These are phyloP conservation scores for Penicillium parvum DNA, from an alignment of 495 filamentous ascomycete genomes.

Conservation along the genomic window DNA sequence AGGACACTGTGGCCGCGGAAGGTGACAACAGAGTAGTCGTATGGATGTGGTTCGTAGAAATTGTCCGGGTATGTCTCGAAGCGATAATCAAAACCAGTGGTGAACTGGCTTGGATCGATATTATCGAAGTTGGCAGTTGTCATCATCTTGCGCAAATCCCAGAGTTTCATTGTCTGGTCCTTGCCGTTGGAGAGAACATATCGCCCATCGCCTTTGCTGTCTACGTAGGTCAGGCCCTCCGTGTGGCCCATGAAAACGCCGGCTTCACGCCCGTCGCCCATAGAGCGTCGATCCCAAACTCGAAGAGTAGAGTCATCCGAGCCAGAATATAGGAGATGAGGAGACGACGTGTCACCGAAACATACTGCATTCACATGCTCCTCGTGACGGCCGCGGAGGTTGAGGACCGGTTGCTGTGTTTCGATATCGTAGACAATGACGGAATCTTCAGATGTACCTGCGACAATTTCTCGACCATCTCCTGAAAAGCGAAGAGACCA, in stretches of 20 bases:
- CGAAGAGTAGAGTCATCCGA: conserved; percentile 72
- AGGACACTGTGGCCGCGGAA: conserved; percentile 86
- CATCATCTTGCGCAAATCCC: conserved; percentile 87
- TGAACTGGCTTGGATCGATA: conserved; percentile 51
- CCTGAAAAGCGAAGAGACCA: conserved; percentile 92
- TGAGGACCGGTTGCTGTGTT: conserved; percentile 64
- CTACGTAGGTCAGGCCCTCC: conserved; percentile 91
- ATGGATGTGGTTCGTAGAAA: conserved; percentile 67
- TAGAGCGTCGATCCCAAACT: conserved; percentile 91
- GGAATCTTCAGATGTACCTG: conserved; percentile 71
- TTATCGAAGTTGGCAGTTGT: conserved; percentile 58
- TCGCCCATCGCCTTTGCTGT: conserved; percentile 92
- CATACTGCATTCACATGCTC: conserved; percentile 97
- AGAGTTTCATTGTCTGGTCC: conserved; percentile 96
- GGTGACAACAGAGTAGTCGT: conserved; percentile 90
- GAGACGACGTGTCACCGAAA: conserved; percentile 83
- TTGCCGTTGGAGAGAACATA: conserved; percentile 94
- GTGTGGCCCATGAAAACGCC: conserved; percentile 93
- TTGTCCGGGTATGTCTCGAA: conserved; percentile 63
- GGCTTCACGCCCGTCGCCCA: conserved; percentile 82
- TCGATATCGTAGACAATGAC: conserved; percentile 96
- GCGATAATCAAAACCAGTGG: conserved; percentile 82
- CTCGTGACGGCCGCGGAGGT: conserved; percentile 65
- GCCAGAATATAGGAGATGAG: conserved; percentile 94
- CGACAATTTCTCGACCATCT: conserved; percentile 86